Evolutionary conservation across 139 green algal species (phyloP), one percentile per base, ranked within the genome.

Genomic region (Pedinophyceae sp.): DNA sequence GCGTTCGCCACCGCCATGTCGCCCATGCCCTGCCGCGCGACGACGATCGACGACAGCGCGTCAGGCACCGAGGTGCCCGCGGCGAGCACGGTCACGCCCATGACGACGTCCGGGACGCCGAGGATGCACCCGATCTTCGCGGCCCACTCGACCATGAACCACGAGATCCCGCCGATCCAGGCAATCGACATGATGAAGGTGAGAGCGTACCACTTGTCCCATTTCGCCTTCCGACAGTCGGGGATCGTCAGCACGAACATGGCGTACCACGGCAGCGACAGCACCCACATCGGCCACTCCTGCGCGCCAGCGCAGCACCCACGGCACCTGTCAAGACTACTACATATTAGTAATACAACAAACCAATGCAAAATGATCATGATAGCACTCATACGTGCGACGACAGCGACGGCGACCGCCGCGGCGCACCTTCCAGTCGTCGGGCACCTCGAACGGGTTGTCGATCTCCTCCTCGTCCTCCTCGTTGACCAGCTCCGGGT

Each of bases 1-100:
- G 67, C 67, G 39, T 74, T 74, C 2, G 67, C 67, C 19, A 74
- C 61, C 3, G 67, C 67, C 67, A 74, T 74, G 46, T 74, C 67
- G 23, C 67, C 67, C 41, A 61, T 27, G 19, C 67, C 67, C 23
- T 65, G 48, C 51, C 60, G 60, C 22, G 67, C 67, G 3, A 69
- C 67, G 22, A 65, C 20, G 29, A 74, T 52, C 39, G 61, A 70
- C 18, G 46, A 57, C 16, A 74, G 30, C 6, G 53, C 52, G 52
- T 74, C 67, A 4, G 59, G 59, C 48, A 74, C 66, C 43, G 52
- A 65, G 25, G 67, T 74, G 22, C 67, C 67, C 30, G 61, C 61
- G 26, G 67, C 67, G 6, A 74, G 52, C 17, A 74, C 67, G 2
- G 54, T 58, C 6, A 65, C 54, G 10, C 67, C 67, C 67, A 74